Evolutionary conservation across 139 green algal species (phyloP).

Genomic region (Chlamydomonas asymmetrica): DNA sequence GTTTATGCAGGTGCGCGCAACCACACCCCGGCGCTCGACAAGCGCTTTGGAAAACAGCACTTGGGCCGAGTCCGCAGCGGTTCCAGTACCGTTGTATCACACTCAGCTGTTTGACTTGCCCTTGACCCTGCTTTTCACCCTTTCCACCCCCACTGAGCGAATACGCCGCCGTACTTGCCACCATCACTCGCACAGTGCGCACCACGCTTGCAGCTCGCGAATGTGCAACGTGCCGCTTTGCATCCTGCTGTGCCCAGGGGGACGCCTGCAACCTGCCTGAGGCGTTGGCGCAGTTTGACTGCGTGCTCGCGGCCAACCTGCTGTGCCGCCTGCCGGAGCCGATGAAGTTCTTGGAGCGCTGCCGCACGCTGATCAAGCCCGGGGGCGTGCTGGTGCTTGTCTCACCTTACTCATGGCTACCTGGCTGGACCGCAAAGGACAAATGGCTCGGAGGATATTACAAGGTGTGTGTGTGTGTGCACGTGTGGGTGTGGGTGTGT

Average conservation of each 20-base stretch:
- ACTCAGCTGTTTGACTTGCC: too few relatives aligned
- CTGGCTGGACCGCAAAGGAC: slow-evolving; percentile 56
- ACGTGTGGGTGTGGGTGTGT: too few relatives aligned
- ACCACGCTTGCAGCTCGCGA: too few relatives aligned
- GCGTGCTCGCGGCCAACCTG: slow-evolving; percentile 77
- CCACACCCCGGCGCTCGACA: too few relatives aligned
- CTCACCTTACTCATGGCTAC: slow-evolving; percentile 75
- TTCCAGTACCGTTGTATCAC: too few relatives aligned
- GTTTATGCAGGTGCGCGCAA: slow-evolving; percentile 61
- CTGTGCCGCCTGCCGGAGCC: slow-evolving; percentile 79
- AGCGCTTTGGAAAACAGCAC: neutral
- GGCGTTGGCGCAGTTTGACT: slow-evolving; percentile 57
- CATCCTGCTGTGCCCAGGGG: slow-evolving; percentile 53
- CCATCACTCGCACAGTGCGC: too few relatives aligned
- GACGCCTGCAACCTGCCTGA: slow-evolving; percentile 58
- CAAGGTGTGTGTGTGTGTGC: slow-evolving; percentile 9
- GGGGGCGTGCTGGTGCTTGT: slow-evolving; percentile 70
- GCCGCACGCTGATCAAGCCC: slow-evolving; percentile 50
- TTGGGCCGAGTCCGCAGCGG: too few relatives aligned
- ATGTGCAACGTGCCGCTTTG: too few relatives aligned
- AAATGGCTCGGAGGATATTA: slow-evolving; percentile 47
- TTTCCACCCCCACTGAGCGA: too few relatives aligned
- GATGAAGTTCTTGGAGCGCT: slow-evolving; percentile 50
- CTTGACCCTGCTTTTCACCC: too few relatives aligned
- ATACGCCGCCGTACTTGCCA: too few relatives aligned